A percentile compares a stretch with the other conserved stretches of the same genome.
Evolutionary conservation across 768 basidiomycete genomes (phyloP).

Genomic region (Leccinum fibrillosum): DNA sequence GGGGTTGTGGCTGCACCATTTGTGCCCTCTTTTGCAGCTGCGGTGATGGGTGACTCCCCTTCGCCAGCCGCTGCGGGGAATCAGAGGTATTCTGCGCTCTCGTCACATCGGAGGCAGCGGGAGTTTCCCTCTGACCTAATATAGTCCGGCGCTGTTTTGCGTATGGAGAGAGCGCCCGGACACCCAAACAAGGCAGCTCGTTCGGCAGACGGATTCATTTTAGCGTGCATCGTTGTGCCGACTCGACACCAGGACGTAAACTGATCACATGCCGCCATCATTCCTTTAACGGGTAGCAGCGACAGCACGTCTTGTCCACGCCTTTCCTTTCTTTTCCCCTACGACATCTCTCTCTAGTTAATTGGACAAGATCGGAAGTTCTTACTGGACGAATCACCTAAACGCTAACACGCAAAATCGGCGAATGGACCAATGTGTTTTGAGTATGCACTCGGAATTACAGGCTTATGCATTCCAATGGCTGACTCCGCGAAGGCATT

Average conservation of each 20-base stretch:
- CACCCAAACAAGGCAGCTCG: not conserved
- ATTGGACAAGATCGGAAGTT: not conserved
- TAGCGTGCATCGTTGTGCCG: slow-evolving; percentile 8
- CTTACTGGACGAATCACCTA: not conserved
- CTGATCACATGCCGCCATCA: slow-evolving; percentile 21
- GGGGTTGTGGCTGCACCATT: slow-evolving; percentile 6
- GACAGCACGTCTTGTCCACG: slow-evolving; percentile 17
- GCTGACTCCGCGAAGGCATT: slow-evolving; percentile 23
- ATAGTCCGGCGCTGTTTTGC: slow-evolving; percentile 8
- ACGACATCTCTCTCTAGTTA: not conserved
- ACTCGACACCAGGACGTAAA: slow-evolving; percentile 25
- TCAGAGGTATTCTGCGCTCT: slow-evolving; percentile 1
- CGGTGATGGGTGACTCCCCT: slow-evolving; percentile 2
- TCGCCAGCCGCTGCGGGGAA: slow-evolving; percentile 6
- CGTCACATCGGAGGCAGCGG: slow-evolving; percentile 11
- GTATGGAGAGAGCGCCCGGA: slow-evolving; percentile 10
- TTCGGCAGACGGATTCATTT: slow-evolving; percentile 12
- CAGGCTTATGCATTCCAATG: slow-evolving; percentile 4
- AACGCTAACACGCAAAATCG: slow-evolving; percentile 7
- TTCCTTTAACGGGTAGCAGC: slow-evolving; percentile 8
- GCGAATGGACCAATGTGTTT: not conserved
- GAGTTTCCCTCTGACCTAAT: slow-evolving; percentile 8
- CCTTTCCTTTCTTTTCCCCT: not conserved
- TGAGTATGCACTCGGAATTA: slow-evolving; percentile 13
- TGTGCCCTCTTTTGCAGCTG: slow-evolving; percentile 12